Conservation (phyloP, 2,329 filamentous ascomycete genomes). For the Aspergillus thermomutatus region DNA sequence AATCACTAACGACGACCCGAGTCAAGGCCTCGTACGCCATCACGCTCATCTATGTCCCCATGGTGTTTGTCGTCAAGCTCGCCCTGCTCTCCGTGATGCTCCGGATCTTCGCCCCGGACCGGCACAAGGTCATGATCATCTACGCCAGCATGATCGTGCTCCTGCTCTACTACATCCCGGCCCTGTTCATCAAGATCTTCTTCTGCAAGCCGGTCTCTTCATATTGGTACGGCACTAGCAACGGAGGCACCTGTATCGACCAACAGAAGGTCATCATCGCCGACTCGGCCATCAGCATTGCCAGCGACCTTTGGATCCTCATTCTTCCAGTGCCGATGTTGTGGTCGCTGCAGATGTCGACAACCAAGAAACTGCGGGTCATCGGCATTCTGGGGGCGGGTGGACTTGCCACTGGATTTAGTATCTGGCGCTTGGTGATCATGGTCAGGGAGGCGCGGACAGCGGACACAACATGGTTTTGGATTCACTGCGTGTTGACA, state of each 20-base stretch:
- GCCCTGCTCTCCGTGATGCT: constrained; percentile 25
- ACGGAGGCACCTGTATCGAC: constrained; percentile 22
- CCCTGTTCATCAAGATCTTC: constrained; percentile 23
- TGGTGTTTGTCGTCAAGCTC: constrained; percentile 24
- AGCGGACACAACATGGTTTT: constrained; percentile 21
- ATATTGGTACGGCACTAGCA: constrained; percentile 18
- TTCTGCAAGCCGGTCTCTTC: constrained; percentile 24
- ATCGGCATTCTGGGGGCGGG: constrained; percentile 25
- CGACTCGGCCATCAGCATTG: constrained; percentile 24
- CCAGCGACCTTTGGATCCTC: constrained; percentile 26
- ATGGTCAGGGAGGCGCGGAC: constrained; percentile 21
- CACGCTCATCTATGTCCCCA: constrained; percentile 29
- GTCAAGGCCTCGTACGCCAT: constrained; percentile 23
- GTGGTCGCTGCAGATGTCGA: constrained; percentile 22
- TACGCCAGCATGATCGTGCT: constrained; percentile 18
- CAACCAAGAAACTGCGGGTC: constrained; percentile 22
- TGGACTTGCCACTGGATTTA: constrained; percentile 24
- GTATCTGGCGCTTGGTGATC: constrained; percentile 24
- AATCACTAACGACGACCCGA: neutral
- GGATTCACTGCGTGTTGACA: constrained; percentile 22
- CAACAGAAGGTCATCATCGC: constrained; percentile 25
- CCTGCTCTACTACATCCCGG: constrained; percentile 24
- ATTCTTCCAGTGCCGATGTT: constrained; percentile 25
- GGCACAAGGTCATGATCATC: constrained; percentile 18
- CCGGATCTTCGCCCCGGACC: constrained; percentile 23